Percentiles rank a stretch among this genome's conserved stretches.
Conservation (phyloP, 768 basidiomycete genomes). For the Phanerochaete carnosa region DNA sequence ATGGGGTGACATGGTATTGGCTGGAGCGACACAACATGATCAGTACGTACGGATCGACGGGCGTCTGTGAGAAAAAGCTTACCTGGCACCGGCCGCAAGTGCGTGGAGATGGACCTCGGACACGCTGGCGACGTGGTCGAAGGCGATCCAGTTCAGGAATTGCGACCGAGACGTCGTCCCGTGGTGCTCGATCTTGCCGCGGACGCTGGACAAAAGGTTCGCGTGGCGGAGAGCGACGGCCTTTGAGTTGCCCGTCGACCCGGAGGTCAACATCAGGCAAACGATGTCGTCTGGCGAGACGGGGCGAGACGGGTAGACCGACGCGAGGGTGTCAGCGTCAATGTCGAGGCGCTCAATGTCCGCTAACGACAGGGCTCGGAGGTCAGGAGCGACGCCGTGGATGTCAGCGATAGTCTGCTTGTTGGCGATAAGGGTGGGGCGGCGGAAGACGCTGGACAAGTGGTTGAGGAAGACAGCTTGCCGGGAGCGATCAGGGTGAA, state of each 20-base stretch:
- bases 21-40: conserved; percentile 16
- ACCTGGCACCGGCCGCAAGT: conserved; percentile 31
- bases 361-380: not conserved
- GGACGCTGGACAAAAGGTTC: conserved; percentile 46
- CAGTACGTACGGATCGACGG: not conserved
- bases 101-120: conserved; percentile 40
- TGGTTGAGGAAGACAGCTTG: conserved; percentile 26
- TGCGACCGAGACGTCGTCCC: conserved; percentile 11
- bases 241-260: too few relatives aligned
- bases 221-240: conserved; percentile 81
- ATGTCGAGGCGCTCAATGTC: not conserved
- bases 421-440: conserved; percentile 19
- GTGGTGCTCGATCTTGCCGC: conserved; percentile 9
- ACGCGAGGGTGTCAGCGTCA: not conserved
- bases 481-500: conserved; percentile 29
- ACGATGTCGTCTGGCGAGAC: conserved; percentile 49
- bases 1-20: conserved; percentile 32
- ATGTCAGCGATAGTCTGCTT: not conserved
- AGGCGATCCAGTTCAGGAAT: conserved; percentile 45
- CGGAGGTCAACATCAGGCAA: conserved; percentile 78
- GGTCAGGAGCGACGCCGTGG: not conserved
- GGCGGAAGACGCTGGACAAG: conserved; percentile 24
- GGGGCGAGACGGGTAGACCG: conserved; percentile 19
- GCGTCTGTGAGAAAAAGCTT: not conserved
- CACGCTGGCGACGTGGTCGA: conserved; percentile 44